phyloP scores from a whole-genome alignment of 345 rosid genomes.

The Populus alba region DNA sequence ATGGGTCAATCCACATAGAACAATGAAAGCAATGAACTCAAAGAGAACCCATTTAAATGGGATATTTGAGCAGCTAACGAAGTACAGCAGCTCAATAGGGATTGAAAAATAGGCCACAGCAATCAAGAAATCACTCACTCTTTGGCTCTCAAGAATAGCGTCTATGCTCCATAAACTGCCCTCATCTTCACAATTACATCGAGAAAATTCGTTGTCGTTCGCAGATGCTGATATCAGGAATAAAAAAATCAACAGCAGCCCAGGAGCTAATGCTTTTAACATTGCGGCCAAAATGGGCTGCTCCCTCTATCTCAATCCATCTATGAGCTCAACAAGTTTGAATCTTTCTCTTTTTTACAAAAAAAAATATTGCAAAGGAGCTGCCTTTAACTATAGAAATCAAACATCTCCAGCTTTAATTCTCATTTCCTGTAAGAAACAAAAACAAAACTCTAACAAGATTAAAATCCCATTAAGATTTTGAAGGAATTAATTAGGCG shows the following conservation, averaged over 20 bases:
- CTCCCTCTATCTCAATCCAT: conserved; percentile 6
- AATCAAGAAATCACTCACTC: conserved; percentile 87
- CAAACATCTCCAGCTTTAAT: conserved; percentile 15
- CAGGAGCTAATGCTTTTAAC: conserved; percentile 56
- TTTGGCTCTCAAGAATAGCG: conserved; percentile 73
- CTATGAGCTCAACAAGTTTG: not conserved
- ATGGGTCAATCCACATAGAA: conserved; percentile 96
- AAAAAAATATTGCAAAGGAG: not conserved
- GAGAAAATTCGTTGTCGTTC: conserved; percentile 41
- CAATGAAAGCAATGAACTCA: conserved; percentile 94
- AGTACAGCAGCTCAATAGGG: conserved; percentile 89
- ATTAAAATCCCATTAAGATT: conserved; percentile 6
- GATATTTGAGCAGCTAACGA: conserved; percentile 85
- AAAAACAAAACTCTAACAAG: conserved; percentile 5
- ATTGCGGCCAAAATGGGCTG: conserved; percentile 49
- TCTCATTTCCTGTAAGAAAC: conserved; percentile 20
- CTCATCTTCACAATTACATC: conserved; percentile 92
- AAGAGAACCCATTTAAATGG: conserved; percentile 98
- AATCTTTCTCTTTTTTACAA: not conserved
- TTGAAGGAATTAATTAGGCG: not conserved
- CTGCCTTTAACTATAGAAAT: conserved; percentile 13
- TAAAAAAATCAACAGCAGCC: conserved; percentile 47
- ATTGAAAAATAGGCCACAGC: conserved; percentile 95
- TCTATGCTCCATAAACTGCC: conserved; percentile 76
- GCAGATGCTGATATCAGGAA: conserved; percentile 38